A percentile compares a stretch with the other conserved stretches of the same genome.
phyloP scores from a whole-genome alignment of 768 basidiomycete species.

The Austroboletus eburneus region DNA sequence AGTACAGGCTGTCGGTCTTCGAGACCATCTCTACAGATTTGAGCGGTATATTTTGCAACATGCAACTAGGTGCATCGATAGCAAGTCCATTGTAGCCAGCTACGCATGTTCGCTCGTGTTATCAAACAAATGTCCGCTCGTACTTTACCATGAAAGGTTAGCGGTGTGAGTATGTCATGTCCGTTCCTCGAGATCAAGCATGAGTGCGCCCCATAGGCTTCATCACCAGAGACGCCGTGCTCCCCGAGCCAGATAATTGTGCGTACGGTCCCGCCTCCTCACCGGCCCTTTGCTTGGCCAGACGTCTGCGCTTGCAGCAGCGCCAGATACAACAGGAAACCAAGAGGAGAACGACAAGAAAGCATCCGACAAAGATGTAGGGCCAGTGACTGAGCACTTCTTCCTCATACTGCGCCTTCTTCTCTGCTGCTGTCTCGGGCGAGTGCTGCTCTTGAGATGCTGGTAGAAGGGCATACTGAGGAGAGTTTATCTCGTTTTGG shows the following conservation, averaged over 20 bases:
- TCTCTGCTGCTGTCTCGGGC: slow-evolving; percentile 58
- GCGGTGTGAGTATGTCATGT: too few species aligned
- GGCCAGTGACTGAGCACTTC: slow-evolving; percentile 68
- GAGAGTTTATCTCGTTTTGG: slow-evolving; percentile 48
- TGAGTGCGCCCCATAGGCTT: slow-evolving; percentile 21
- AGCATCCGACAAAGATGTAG: slow-evolving; percentile 60
- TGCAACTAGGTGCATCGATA: slow-evolving; percentile 8
- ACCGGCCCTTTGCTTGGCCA: slow-evolving; percentile 20
- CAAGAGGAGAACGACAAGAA: slow-evolving; percentile 45
- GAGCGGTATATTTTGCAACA: slow-evolving; percentile 1
- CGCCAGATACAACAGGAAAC: slow-evolving; percentile 52
- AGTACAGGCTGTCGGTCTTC: not conserved
- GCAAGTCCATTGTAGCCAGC: slow-evolving; percentile 32
- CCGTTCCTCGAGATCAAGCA: slow-evolving; percentile 13
- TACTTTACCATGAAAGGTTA: not conserved
- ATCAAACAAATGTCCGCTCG: slow-evolving; percentile 7
- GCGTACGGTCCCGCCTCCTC: slow-evolving; percentile 19
- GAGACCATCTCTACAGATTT: not conserved
- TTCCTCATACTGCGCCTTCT: slow-evolving; percentile 63
- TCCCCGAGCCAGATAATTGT: slow-evolving; percentile 24
- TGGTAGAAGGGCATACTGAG: slow-evolving; percentile 60
- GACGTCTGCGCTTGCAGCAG: slow-evolving; percentile 44
- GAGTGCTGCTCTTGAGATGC: slow-evolving; percentile 54
- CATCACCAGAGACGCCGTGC: slow-evolving; percentile 28
- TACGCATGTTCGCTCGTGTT: slow-evolving; percentile 23